A percentile compares a stretch with the other conserved stretches of the same genome.
Conservation (phyloP, 345 rosid species). For the Jatropha curcas region DNA sequence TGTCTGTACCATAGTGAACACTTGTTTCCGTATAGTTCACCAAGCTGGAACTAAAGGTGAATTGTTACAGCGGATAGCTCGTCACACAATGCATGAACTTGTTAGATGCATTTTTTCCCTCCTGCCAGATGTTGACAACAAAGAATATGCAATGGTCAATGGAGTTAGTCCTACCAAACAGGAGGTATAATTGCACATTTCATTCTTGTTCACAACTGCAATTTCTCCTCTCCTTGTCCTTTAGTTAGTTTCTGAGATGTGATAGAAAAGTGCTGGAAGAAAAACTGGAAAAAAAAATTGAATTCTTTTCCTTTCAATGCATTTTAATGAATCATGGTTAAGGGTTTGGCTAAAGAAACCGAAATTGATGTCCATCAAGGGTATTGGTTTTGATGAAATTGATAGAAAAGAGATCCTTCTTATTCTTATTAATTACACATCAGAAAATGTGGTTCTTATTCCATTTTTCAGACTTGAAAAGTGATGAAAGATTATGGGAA, state of each 20-base stretch:
- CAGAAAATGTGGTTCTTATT: constrained; percentile 8
- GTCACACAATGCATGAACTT: constrained; percentile 75
- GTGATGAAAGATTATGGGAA: not conserved
- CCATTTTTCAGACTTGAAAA: not conserved
- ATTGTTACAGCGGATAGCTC: constrained; percentile 68
- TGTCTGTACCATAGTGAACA: constrained; percentile 62
- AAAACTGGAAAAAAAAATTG: no score
- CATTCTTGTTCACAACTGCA: constrained; percentile 12
- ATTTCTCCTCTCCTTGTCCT: no score
- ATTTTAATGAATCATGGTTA: no score
- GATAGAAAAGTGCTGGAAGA: no score
- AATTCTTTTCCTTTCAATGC: no score
- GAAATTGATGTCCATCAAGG: no score
- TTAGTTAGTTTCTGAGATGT: no score
- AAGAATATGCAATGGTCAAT: constrained; percentile 20
- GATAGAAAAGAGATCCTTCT: no score
- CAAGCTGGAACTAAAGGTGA: constrained; percentile 74
- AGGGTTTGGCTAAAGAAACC: no score
- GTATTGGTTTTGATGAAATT: no score
- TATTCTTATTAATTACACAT: not conserved
- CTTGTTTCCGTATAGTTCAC: constrained; percentile 76
- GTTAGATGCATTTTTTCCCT: constrained; percentile 69
- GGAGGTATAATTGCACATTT: constrained; percentile 53
- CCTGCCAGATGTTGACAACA: constrained; percentile 46
- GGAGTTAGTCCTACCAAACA: constrained; percentile 46